These are phyloP conservation scores for Tricharina praecox DNA, from an alignment of 495 filamentous ascomycete species.

Conservation along the genomic window DNA sequence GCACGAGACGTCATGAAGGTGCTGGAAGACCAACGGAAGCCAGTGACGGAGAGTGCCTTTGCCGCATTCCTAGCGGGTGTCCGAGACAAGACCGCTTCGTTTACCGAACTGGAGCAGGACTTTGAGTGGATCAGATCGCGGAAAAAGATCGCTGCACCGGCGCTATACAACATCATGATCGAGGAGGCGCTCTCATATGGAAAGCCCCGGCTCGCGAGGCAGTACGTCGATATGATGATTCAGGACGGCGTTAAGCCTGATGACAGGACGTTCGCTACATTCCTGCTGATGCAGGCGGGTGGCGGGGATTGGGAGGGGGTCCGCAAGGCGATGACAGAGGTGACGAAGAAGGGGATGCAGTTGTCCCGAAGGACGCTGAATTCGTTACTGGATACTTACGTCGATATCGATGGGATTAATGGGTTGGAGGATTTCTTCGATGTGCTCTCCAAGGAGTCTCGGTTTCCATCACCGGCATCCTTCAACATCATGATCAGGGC, in stretches of 20 bases:
- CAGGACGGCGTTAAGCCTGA: constrained; percentile 15
- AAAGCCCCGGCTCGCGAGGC: constrained; percentile 10
- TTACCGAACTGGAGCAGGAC: constrained; percentile 17
- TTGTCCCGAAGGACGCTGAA: constrained; percentile 17
- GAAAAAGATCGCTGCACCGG: constrained; percentile 2
- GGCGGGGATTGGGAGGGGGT: constrained; percentile 17
- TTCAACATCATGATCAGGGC: constrained; percentile 25
- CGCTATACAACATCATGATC: constrained; percentile 23
- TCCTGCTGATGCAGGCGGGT: constrained; percentile 17
- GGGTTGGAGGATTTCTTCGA: constrained; percentile 19
- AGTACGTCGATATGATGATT: constrained; percentile 17
- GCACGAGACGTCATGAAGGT: constrained; percentile 11
- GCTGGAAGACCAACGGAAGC: constrained; percentile 10
- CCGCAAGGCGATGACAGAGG: constrained; percentile 13
- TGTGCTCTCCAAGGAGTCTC: constrained; percentile 10
- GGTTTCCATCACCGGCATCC: constrained; percentile 10
- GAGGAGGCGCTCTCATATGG: constrained; percentile 16
- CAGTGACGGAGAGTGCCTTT: constrained; percentile 13
- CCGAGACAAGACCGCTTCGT: constrained; percentile 7
- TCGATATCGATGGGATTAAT: constrained; percentile 1
- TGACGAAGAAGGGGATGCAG: constrained; percentile 14
- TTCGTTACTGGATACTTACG: constrained; percentile 13
- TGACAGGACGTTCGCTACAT: constrained; percentile 18
- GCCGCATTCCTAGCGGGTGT: constrained; percentile 14
- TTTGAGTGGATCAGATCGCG: constrained; percentile 20